Base-by-base conservation (phyloP, 2,329 filamentous ascomycete species). In the Annulohypoxylon truncatum region DNA sequence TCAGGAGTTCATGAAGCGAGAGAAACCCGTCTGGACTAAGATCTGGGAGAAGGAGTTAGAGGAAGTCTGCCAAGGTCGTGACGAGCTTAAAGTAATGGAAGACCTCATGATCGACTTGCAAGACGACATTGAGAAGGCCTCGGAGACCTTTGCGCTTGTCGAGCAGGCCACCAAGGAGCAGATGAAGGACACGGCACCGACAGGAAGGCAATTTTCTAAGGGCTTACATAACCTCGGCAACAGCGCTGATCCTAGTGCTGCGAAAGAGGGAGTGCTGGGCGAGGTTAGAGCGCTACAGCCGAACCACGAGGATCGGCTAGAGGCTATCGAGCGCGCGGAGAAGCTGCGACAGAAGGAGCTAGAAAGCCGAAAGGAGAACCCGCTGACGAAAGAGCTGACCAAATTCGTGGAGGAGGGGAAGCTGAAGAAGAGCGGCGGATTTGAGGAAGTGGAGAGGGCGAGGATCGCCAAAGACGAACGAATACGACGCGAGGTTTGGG, bases 121-220 rank as follows among this genome's bases (percentile, higher is more conserved):
- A 75, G 94, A 97, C 75, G 96, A 99, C 81, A 84, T 99, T 48
- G 94, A 98, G 77, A 97, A 98, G 81, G 94, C 95, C 1, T 89
- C 90, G 0, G 92, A 96, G 79, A 98, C 96, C 0, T 97, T 99
- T 76, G 92, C 93, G 22, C 87, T 99, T 0, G 96, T 99, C 13
- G 96, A 99, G 80, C 92, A 98, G 80, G 96, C 96, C 7, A 98
- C 94, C n/a, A 97, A 97, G 81, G 94, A 98, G 80, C 96, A 99
- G 77, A 92, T 96, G 80, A 93, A 96, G 77, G 90, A 91, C 65
- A 86, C 82, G 47, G 83, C 87, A n/a, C 85, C 84, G 44, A 77
- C 76, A 8, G 60, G 66, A 15, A 79, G 85, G 6, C 83, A 85
- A 52, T 85, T 89, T 69, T 86, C 85, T 55, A 83, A 82, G 70